A percentile compares a stretch with the other conserved stretches of the same genome.
Evolutionary conservation across 2,329 filamentous ascomycete genomes (phyloP).

Genomic region (Paecilomyces sp.): DNA sequence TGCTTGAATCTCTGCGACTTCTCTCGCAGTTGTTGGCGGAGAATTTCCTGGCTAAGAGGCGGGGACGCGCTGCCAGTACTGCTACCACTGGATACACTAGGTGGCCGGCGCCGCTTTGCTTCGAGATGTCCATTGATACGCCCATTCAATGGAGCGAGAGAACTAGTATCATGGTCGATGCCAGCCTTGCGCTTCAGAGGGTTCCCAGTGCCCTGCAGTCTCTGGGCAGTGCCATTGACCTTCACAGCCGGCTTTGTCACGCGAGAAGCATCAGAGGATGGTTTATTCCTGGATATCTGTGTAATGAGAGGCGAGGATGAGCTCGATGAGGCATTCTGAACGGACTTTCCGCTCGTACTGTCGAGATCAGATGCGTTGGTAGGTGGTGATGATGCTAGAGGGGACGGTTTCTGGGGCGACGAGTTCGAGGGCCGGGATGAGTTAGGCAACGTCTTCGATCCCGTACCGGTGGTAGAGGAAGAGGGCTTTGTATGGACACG

Average conservation of each 20-base stretch:
- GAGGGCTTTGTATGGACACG: conserved; percentile 16
- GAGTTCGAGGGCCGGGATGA: conserved; percentile 32
- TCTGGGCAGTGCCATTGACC: conserved; percentile 19
- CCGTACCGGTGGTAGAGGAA: conserved; percentile 20
- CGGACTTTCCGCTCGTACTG: conserved; percentile 35
- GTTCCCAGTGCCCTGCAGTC: conserved; percentile 20
- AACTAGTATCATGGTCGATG: conserved; percentile 18
- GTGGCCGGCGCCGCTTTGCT: conserved; percentile 31
- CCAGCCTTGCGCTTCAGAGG: conserved; percentile 36
- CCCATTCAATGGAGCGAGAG: conserved; percentile 12
- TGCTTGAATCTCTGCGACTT: conserved; percentile 46
- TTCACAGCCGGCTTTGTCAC: conserved; percentile 14
- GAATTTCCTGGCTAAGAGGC: conserved; percentile 27
- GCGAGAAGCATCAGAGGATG: conserved; percentile 10
- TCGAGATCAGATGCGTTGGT: conserved; percentile 54
- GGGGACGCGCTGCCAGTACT: conserved; percentile 34
- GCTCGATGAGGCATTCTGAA: conserved; percentile 36
- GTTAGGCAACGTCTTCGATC: conserved; percentile 27
- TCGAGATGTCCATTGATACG: conserved; percentile 32
- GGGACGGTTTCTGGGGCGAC: conserved; percentile 56
- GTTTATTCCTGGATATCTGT: conserved; percentile 24
- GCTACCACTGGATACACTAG: conserved; percentile 34
- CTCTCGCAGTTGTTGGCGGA: conserved; percentile 31
- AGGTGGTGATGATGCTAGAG: conserved; percentile 54
- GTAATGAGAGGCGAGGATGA: conserved; percentile 40